Conservation (phyloP, 495 filamentous ascomycete species). For the Geoglossum glabrum region DNA sequence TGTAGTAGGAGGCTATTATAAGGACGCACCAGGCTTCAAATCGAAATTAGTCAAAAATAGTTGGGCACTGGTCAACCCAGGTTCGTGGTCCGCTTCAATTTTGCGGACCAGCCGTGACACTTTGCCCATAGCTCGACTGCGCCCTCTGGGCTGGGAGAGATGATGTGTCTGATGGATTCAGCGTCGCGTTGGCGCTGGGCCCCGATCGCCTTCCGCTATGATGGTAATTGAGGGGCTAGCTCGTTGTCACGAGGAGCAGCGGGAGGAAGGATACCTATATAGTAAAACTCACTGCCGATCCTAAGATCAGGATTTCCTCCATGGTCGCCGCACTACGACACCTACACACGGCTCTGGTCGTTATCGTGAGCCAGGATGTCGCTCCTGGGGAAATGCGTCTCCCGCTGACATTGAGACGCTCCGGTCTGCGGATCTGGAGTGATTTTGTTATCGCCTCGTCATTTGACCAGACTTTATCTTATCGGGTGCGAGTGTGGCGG, state of each 20-base stretch:
- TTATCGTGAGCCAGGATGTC: neutral
- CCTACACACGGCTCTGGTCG: neutral
- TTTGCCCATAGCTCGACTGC: neutral
- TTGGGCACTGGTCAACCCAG: conserved; percentile 63
- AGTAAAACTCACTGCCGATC: neutral
- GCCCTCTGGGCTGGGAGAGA: neutral
- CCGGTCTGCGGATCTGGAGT: neutral
- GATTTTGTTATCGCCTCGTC: neutral
- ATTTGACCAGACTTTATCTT: neutral
- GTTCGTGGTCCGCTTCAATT: conserved; percentile 51
- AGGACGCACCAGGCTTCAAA: conserved; percentile 52
- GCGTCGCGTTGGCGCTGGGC: no score
- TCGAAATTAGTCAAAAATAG: conserved; percentile 85
- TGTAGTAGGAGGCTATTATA: neutral
- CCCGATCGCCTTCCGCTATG: no score
- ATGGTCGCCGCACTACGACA: neutral
- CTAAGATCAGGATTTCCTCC: neutral
- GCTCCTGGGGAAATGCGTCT: neutral
- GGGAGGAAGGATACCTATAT: neutral
- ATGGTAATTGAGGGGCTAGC: no score
- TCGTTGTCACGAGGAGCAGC: no score
- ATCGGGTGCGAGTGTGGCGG: no score
- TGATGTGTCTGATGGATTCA: neutral
- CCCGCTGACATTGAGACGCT: neutral
- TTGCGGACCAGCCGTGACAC: conserved; percentile 20